Percentiles rank a stretch among this genome's conserved stretches.
Conservation (phyloP, 78 protist genomes). For the Blattamonas nauphoetae region DNA sequence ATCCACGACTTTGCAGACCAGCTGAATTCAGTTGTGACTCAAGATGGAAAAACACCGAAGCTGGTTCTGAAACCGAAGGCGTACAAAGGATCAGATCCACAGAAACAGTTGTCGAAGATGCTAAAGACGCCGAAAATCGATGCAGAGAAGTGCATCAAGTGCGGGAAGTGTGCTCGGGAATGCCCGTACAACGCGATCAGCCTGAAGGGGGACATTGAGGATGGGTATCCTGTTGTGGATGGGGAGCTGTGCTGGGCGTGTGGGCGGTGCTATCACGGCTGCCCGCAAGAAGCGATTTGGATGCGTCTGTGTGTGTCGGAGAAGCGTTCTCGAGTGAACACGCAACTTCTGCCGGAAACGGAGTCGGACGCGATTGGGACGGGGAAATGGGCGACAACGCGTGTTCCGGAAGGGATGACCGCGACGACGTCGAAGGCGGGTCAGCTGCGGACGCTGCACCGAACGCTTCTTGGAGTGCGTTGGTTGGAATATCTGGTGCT, state of each 20-base stretch:
- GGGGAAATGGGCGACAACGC: too few relatives aligned
- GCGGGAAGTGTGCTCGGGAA: background rate
- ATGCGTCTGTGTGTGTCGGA: background rate
- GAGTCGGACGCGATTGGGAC: too few relatives aligned
- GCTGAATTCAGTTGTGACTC: background rate
- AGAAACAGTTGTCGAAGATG: background rate
- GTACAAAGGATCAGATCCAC: background rate
- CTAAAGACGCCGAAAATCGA: background rate
- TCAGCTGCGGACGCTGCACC: too few relatives aligned
- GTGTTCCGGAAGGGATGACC: too few relatives aligned
- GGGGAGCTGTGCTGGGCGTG: background rate
- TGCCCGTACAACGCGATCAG: background rate
- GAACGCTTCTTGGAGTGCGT: too few relatives aligned
- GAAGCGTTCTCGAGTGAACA: background rate
- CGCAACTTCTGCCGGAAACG: too few relatives aligned
- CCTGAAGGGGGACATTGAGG: background rate
- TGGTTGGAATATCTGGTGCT: too few relatives aligned
- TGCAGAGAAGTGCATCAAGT: background rate
- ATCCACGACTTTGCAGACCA: background rate
- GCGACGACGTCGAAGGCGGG: too few relatives aligned
- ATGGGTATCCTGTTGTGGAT: background rate
- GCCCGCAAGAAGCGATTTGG: background rate
- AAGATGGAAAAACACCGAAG: background rate
- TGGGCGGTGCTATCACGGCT: background rate
- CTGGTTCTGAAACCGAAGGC: background rate